Conservation (phyloP, 1,284 basidiomycete species). For the Peniophora sp. region DNA sequence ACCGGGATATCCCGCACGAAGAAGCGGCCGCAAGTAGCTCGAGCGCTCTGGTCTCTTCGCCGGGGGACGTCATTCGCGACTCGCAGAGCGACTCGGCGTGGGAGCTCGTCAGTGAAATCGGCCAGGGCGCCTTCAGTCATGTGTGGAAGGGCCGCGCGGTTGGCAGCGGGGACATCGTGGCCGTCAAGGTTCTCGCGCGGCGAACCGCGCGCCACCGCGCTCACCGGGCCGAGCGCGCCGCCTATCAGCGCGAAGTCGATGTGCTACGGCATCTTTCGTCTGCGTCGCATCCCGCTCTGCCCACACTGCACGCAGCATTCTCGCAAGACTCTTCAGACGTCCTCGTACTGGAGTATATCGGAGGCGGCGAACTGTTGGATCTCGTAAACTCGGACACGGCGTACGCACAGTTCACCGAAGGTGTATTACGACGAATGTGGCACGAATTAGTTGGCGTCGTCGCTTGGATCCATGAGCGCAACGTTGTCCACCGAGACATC, state of each 20-base stretch:
- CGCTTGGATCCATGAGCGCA: conserved; percentile 85
- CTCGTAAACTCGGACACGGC: conserved; percentile 61
- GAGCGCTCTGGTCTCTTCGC: background rate
- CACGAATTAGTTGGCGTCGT: conserved; percentile 76
- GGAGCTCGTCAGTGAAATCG: conserved; percentile 48
- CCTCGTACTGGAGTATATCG: conserved; percentile 72
- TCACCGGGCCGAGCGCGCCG: conserved; percentile 50
- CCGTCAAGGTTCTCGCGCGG: conserved; percentile 81
- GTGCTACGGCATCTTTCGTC: conserved; percentile 46
- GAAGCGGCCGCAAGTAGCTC: background rate
- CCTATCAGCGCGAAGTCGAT: conserved; percentile 83
- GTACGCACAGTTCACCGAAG: conserved; percentile 41
- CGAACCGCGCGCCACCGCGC: background rate
- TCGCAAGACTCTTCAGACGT: conserved; percentile 72
- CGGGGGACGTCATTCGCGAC: background rate
- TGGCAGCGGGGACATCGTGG: conserved; percentile 40
- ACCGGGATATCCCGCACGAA: background rate
- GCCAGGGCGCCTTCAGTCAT: conserved; percentile 68
- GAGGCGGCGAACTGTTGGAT: conserved; percentile 82
- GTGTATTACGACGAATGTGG: conserved; percentile 70
- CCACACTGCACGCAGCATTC: conserved; percentile 63
- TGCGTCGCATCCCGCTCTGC: conserved; percentile 71
- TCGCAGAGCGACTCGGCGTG: conserved; percentile 11
- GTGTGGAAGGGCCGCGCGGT: conserved; percentile 40
- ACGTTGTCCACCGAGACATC: conserved; percentile 87